These are phyloP conservation scores for Rhodotorula sp. DNA, from an alignment of 1,284 basidiomycete species.

Conservation along the genomic window DNA sequence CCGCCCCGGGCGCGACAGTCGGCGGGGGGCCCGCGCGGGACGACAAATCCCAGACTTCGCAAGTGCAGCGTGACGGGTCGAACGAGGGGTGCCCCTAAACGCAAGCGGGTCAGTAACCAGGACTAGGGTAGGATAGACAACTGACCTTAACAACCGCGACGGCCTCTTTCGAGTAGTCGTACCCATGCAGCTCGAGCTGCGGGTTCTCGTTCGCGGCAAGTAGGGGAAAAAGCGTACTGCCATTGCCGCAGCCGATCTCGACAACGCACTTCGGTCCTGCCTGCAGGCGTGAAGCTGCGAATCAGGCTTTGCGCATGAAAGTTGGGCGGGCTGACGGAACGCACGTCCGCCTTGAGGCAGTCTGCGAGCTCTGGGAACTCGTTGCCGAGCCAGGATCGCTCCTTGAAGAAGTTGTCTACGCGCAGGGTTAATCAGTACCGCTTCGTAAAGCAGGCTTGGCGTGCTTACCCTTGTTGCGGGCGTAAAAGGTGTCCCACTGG, in stretches of 20 bases:
- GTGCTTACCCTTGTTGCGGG: slow-evolving; percentile 61
- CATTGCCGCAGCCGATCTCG: slow-evolving; percentile 66
- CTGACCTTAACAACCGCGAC: slow-evolving; percentile 82
- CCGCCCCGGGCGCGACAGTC: slow-evolving; percentile 61
- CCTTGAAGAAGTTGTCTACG: slow-evolving; percentile 78
- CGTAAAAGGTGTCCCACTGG: slow-evolving; percentile 89
- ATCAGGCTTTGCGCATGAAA: too few relatives aligned
- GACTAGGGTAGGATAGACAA: slow-evolving; percentile 9
- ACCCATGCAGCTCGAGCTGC: slow-evolving; percentile 70
- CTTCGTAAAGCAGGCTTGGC: background rate
- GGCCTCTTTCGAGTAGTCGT: slow-evolving; percentile 88
- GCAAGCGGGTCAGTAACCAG: background rate
- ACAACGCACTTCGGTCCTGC: slow-evolving; percentile 73
- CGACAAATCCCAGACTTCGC: slow-evolving; percentile 89
- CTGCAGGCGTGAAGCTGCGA: slow-evolving; percentile 52
- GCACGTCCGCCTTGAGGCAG: slow-evolving; percentile 68
- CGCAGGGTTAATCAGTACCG: background rate
- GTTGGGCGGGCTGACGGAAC: too few relatives aligned
- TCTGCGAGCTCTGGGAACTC: slow-evolving; percentile 84
- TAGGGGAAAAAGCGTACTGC: slow-evolving; percentile 90
- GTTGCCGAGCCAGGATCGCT: slow-evolving; percentile 89
- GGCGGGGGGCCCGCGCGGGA: slow-evolving; percentile 64
- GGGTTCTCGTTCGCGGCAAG: slow-evolving; percentile 81
- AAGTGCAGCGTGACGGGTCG: slow-evolving; percentile 65
- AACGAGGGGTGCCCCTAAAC: slow-evolving; percentile 70